Base-by-base conservation (phyloP, 2,329 filamentous ascomycete species). In the Claviceps capensis region DNA sequence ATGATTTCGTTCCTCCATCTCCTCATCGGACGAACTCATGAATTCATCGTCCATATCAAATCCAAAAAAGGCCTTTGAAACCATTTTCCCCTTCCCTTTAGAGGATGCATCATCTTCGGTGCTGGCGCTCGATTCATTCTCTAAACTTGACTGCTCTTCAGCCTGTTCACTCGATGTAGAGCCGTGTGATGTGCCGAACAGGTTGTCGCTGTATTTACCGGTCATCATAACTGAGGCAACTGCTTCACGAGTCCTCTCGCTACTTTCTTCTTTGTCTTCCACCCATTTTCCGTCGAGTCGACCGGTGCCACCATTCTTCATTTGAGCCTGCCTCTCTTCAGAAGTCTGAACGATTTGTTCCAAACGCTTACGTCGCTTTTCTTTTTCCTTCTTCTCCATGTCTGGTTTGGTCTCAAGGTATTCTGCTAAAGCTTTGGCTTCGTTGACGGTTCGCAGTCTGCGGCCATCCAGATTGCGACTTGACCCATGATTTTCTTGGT, bases 331-430 rank as follows among this genome's bases (percentile, higher is more conserved):
- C 59, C 83, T 85, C 55, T 82, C 78, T 65, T 97, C 91, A 0
- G 93, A 83, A 54, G 84, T 76, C 48, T 91, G 86, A 13, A 97
- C 85, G 52, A 97, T 85, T 62, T 90, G 80, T 66, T 95, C 83
- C 88, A 89, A 95, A 47, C 90, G 75, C 67, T 86, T 82, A 46
- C 86, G 78, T 47, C 89, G 80, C 68, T 86, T 85, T 64, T 96
- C 90, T 62, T 89, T 91, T 66, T 97, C 89, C 64, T 88, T 88
- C 68, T 85, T 83, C 57, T 96, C 93, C 91, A 98, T 96, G 55
- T 96, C 91, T 0, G 94, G 93, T 65, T 97, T 96, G 59, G 95
- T 86, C 2, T 90, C 88, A 2, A 97, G 77, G 62, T 96, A 97
- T 65, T 97, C 90, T 0, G 94, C 93, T 19, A 98, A 74, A 1